phyloP scores from a whole-genome alignment of 192 early-diverging fungal species.

The Polychytrium aggregatum region DNA sequence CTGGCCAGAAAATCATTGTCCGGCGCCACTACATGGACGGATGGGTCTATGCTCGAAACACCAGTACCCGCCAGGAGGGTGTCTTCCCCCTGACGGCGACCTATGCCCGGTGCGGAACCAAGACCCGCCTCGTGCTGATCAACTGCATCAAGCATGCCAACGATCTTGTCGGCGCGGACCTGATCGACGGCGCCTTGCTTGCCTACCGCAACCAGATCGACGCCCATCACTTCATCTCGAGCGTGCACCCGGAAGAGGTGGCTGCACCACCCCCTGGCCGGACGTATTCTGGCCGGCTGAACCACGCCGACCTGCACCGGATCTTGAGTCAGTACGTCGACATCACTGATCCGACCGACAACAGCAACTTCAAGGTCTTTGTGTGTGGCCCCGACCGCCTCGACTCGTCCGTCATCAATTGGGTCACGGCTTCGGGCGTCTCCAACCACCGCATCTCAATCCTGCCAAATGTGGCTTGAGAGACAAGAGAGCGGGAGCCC shows the following conservation, averaged over 20 bases:
- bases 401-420: too few species aligned
- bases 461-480: too few species aligned
- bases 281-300: too few species aligned
- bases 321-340: neutral
- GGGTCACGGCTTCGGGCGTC: too few species aligned
- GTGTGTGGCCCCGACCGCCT: too few species aligned
- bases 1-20: slow-evolving; percentile 19
- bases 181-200: slow-evolving; percentile 12
- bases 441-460: too few species aligned
- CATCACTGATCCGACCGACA: neutral
- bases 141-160: slow-evolving; percentile 9
- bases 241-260: neutral
- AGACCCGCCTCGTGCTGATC: slow-evolving; percentile 9
- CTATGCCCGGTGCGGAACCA: neutral
- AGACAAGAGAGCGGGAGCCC: too few species aligned
- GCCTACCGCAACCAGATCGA: slow-evolving; percentile 10
- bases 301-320: neutral
- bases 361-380: too few species aligned
- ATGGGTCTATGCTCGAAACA: slow-evolving; percentile 23
- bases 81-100: slow-evolving; percentile 29
- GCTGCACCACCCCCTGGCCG: too few species aligned
- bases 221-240: slow-evolving; percentile 11
- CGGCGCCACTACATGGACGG: slow-evolving; percentile 27
- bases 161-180: slow-evolving; percentile 9
- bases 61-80: slow-evolving; percentile 18